Evolutionary conservation across 768 basidiomycete species (phyloP), one percentile per base, ranked within the genome.

Genomic region (Lactifluus pinguis): DNA sequence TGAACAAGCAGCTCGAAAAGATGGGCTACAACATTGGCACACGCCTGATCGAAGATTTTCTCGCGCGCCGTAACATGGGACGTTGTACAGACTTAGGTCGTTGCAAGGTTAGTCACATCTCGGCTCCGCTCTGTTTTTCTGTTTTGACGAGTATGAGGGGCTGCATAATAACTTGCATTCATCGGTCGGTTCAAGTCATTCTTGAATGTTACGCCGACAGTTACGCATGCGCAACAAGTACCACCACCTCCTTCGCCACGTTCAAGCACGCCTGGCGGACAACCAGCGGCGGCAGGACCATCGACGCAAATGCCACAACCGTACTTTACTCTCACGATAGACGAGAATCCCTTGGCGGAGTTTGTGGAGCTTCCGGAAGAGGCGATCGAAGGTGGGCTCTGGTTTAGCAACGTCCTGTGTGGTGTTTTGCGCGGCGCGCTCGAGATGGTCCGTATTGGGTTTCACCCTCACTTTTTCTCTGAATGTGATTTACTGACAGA

Each of bases 1-100:
- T 92, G 64, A 92, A 92, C 73, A 95, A 92, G 72, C 95, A 99
- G 72, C 85, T 99, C 3, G 95, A 99, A 68, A 95, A 94, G 76
- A 98, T 98, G 95, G 97, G 97, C 4, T 98, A 97, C 74, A 97
- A 95, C 71, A 98, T 99, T 61, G 97, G 97, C 30, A 95, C 87
- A 25, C 80, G 97, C 42, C 76, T 99, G 56, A 97, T 99, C 59
- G 97, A 99, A 70, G 97, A 99, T 70, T 97, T 99, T 69, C 80
- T 99, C 50, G 95, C 97, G 25, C 84, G 91, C 70, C 94, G 93
- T 64, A 84, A 81, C n/a, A 71, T 97, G 19, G 92, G 90, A n/a
- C 79, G 92, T 66, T 99, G 97, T 73, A 76, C 85, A 15, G 94
- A 98, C 75, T 97, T 99, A 99, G 75, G 92, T 97, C 59, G 82